These are phyloP conservation scores for Fusarium tjaetaba DNA, from an alignment of 2,329 filamentous ascomycete genomes.

Conservation along the genomic window DNA sequence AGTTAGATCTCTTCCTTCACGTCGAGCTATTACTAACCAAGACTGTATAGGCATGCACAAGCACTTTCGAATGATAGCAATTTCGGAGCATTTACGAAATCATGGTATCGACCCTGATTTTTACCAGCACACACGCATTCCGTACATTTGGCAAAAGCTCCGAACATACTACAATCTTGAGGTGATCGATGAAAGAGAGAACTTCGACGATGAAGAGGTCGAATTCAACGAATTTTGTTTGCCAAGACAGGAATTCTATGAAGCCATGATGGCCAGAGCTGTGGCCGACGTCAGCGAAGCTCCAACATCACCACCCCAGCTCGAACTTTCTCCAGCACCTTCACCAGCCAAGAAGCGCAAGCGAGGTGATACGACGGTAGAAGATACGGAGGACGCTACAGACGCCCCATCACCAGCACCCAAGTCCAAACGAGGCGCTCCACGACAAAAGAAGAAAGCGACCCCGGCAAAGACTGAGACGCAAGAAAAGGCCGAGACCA, in stretches of 20 bases:
- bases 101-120: slow-evolving; percentile 79
- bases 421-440: slow-evolving; percentile 55
- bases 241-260: slow-evolving; percentile 59
- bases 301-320: slow-evolving; percentile 57
- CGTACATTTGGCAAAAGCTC: slow-evolving; percentile 92
- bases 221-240: slow-evolving; percentile 74
- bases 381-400: slow-evolving; percentile 59
- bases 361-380: slow-evolving; percentile 55
- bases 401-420: slow-evolving; percentile 50
- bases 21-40: slow-evolving; percentile 18
- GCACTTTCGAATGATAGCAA: slow-evolving; percentile 90
- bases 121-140: slow-evolving; percentile 84
- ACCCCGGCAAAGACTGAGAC: slow-evolving; percentile 54
- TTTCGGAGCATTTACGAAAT: slow-evolving; percentile 81
- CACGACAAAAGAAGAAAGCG: slow-evolving; percentile 56
- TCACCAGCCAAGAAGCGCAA: slow-evolving; percentile 57
- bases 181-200: slow-evolving; percentile 85
- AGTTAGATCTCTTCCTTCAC: slow-evolving; percentile 9
- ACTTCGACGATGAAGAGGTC: slow-evolving; percentile 68
- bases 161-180: slow-evolving; percentile 84
- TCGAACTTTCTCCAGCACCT: slow-evolving; percentile 52
- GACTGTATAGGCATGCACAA: slow-evolving; percentile 79
- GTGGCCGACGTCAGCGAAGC: slow-evolving; percentile 59
- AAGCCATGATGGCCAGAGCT: slow-evolving; percentile 58
- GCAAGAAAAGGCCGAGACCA: slow-evolving; percentile 49